Conservation (phyloP, 108 stramenopile species). For the Skeletonema menzelii region DNA sequence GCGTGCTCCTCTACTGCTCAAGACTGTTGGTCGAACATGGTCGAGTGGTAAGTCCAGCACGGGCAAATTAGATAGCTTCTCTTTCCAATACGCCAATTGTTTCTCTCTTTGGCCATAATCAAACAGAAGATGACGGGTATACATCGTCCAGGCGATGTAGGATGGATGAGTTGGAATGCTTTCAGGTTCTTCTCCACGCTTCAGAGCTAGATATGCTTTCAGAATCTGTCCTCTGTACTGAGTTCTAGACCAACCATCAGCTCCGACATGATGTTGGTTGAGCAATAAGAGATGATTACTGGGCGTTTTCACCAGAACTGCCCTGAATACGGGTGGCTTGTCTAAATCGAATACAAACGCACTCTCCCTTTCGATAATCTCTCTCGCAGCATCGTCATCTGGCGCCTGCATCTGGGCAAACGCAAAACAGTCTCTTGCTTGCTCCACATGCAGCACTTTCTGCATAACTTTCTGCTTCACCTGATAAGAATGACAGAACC, state of each 20-base stretch:
- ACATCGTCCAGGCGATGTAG: constrained; percentile 12
- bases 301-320: neutral
- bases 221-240: constrained; percentile 8
- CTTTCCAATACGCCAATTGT: constrained; percentile 24
- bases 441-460: too few species aligned
- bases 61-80: constrained; percentile 12
- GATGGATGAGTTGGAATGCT: constrained; percentile 5
- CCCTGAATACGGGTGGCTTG: too few species aligned
- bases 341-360: too few species aligned
- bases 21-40: constrained; percentile 8
- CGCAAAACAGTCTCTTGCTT: too few species aligned
- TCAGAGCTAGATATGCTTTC: constrained; percentile 12
- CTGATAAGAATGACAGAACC: too few species aligned
- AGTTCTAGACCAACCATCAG: constrained; percentile 15
- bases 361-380: too few species aligned
- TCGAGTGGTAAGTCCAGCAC: constrained; percentile 9
- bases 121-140: neutral
- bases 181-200: constrained; percentile 12
- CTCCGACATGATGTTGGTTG: constrained; percentile 18
- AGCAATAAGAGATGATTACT: constrained; percentile 2
- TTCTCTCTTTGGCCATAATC: constrained; percentile 14
- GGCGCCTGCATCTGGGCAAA: too few species aligned
- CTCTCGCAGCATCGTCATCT: too few species aligned
- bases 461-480: too few species aligned
- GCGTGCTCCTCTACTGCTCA: constrained; percentile 7